Evolutionary conservation across 176 grass and related monocot species (phyloP).

Genomic region (Chrysopogon serrulatus): DNA sequence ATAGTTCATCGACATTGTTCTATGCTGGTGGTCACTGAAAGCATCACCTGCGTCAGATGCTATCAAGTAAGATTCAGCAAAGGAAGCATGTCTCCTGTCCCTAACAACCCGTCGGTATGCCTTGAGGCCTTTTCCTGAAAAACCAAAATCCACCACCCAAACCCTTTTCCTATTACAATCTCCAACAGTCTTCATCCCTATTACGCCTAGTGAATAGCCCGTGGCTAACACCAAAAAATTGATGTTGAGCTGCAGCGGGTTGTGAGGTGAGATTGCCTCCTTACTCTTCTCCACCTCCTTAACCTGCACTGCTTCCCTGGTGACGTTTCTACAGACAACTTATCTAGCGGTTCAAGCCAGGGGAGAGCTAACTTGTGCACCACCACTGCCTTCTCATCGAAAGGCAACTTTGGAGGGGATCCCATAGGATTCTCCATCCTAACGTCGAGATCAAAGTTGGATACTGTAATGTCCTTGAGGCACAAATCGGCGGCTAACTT

Average conservation of each 20-base stretch:
- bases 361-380: neutral
- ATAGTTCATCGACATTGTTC: conserved; percentile 35
- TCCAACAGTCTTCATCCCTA: conserved; percentile 5
- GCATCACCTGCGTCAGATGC: conserved; percentile 38
- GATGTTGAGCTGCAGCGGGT: conserved; percentile 47
- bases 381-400: neutral
- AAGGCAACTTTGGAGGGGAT: conserved; percentile 19
- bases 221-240: conserved; percentile 37
- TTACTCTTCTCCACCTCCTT: conserved; percentile 53
- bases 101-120: neutral
- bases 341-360: neutral
- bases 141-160: conserved; percentile 26
- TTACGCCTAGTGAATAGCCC: conserved; percentile 34
- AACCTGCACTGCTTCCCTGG: conserved; percentile 22
- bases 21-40: conserved; percentile 11
- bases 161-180: conserved; percentile 14
- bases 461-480: neutral
- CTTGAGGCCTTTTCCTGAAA: neutral
- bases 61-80: conserved; percentile 38
- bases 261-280: conserved; percentile 31
- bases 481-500: neutral
- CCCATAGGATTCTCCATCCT: neutral
- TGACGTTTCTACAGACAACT: conserved; percentile 1
- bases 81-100: conserved; percentile 13
- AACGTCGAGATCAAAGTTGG: neutral